A percentile compares a stretch with the other conserved stretches of the same genome.
Conservation (phyloP, 305 asterid genomes). For the Fraxinus albicans region DNA sequence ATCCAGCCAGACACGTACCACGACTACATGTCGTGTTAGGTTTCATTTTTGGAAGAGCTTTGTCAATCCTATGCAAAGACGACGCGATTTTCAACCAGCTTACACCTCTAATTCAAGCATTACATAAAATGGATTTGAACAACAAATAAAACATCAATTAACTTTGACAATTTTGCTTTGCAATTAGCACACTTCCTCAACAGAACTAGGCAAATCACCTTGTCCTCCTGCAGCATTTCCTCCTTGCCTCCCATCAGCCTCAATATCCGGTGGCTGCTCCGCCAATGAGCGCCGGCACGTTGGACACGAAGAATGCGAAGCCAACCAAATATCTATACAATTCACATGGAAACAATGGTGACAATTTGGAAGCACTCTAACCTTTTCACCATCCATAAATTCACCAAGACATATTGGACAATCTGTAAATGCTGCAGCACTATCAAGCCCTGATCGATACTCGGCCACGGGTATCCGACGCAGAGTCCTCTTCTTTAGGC, state of each 20-base stretch:
- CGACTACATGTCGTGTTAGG: not conserved
- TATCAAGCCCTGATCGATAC: constrained; percentile 32
- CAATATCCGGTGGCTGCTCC: constrained; percentile 34
- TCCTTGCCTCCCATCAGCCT: constrained; percentile 25
- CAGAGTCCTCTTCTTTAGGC: constrained; percentile 36
- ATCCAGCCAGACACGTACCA: not conserved
- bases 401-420: constrained; percentile 61
- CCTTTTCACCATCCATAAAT: constrained; percentile 71
- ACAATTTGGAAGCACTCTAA: constrained; percentile 67
- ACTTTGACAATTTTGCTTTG: not conserved
- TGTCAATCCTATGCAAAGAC: not conserved
- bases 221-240: constrained; percentile 30
- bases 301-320: constrained; percentile 79
- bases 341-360: constrained; percentile 69
- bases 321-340: constrained; percentile 76
- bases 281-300: constrained; percentile 68
- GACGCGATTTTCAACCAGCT: not conserved
- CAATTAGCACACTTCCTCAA: constrained; percentile 40
- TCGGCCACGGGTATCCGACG: constrained; percentile 38
- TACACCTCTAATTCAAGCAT: not conserved
- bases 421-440: constrained; percentile 32
- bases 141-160: not conserved
- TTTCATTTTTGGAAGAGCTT: not conserved
- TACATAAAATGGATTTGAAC: not conserved
- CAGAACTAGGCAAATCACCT: constrained; percentile 24